Evolutionary conservation across 768 basidiomycete genomes (phyloP), one percentile per base, ranked within the genome.

Genomic region (Panus rudis): DNA sequence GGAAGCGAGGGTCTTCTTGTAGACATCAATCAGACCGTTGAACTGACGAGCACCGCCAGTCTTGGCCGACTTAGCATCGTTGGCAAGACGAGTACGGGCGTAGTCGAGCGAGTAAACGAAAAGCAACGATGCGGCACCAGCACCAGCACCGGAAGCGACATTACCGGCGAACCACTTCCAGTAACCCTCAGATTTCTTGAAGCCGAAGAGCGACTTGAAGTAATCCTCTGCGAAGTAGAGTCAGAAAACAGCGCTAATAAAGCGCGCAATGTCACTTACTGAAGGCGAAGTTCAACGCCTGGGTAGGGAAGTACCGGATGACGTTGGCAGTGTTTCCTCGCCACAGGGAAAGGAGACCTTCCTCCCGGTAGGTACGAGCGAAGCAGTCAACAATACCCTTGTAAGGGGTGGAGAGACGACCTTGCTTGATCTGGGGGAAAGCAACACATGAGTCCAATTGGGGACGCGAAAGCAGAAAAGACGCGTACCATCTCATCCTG

Each of bases 261-360:
- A 26, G 0, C 30, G 13, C n/a, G 28, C 1, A 1, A 19, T 46
- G 38, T 54, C 31, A 80, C 92, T 57, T 56, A 96, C 89, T 98
- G 86, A 97, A 98, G 65, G 94, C 94, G 61, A 99, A 98, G 88
- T 99, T 99, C 58, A 98, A 72, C 30, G 96, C 96, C 68, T 99
- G 94, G 45, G 96, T 99, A 41, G 96, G 96, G 92, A 99, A 99
- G 87, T 99, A 99, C 66, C 96, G 93, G 74, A 99, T 96, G 71
- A 99, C 96, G 73, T 99, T 99, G 79, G 96, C 94, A 46, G 94
- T 98, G 83, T 99, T 99, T 69, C 96, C 96, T 73, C 96, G 76
- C 96, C 96, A 98, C 61, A 99, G 75, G 17, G 96, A 87, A 50
- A 92, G 75, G 41, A 96, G 71, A 66, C 96, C 96, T 76, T 99